Base-by-base conservation (phyloP, 2,329 filamentous ascomycete genomes). In the Myotisia sp. region DNA sequence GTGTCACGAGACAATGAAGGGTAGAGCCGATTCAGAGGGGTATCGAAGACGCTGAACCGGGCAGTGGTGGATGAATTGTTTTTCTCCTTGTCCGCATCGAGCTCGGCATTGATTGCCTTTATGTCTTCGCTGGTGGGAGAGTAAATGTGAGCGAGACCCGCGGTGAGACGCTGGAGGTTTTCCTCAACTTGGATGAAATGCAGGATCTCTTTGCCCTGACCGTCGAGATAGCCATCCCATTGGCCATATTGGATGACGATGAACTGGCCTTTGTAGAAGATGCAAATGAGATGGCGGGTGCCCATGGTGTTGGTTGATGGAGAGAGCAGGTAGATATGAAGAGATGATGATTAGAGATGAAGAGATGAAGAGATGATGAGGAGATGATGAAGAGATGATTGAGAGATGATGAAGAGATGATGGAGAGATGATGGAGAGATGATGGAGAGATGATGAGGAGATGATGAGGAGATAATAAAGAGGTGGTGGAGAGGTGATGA, bases 231-330 rank as follows among this genome's bases (percentile, higher is more conserved):
- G 33, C 47, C 49, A 31, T 53, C 48, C 29, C 36, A 50, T 29
- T 53, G 48, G 9, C 43, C 41, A 34, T 51, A 50, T 29, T 54
- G 49, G 10, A 44, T 44, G 20, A 53, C 37, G 23, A 44, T 35
- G 36, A 47, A 45, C 36, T 37, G 42, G 24, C 44, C 44, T 30
- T 42, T 37, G 36, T 43, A 44, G 34, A 35, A 45, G 22, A 47
- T 35, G 30, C 40, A 43, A 27, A 47, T 43, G 20, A 47, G 38
- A 32, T 33, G 43, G 18, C 43, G 39, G n/a, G 43, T 45, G 9
- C 43, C 43, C 44, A 46, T 48, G 17, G 14, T 40, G 34, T 12
- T 14, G 19, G 10, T 5, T 13, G 13, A 10, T 19, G 3, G 17
- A 13, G 3, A 4, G 6, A 16, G 26, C 14, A 23, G 4, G 12